Evolutionary conservation across 1,284 basidiomycete genomes (phyloP), one percentile per base, ranked within the genome.

Genomic region (Exobasidium cylindrosporum): DNA sequence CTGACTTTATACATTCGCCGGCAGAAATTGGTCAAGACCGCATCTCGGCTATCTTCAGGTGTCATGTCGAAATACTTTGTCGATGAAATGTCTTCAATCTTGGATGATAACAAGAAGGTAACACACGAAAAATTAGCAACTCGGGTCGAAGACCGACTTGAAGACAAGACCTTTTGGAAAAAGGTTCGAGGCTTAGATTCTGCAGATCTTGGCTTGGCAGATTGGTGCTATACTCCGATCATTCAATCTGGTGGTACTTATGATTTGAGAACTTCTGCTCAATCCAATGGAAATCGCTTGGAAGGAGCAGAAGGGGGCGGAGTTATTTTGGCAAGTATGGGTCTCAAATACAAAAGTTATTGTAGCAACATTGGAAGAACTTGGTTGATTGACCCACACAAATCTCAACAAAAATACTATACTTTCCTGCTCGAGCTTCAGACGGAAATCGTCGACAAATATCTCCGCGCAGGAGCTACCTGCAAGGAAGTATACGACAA

Each of bases 181-280:
- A 80, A 73, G 63, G 90, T 90, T 87, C 92, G 89, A 76, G 71
- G 67, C 26, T 63, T 74, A 46, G 71, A 75, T 45, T 65, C 62
- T 26, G 63, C 62, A 56, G 94, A 98, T 78, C 92, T 90, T 84
- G 83, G 84, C 28, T 86, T 89, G 11, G 89, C 90, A 1, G 94
- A 97, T 81, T 95, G 94, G 82, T 91, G 91, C 70, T 97, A 95
- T 80, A 87, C 90, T 3, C 94, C 95, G 2, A 94, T 97, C 79
- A 91, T 97, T 74, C 94, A 97, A 77, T 97, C 93, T 1, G 89
- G 89, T 59, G 90, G 91, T 17, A 87, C 87, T 45, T 97, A 96
- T 78, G 94, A 97, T 77, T 84, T 97, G 56, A 87, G 88, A 66
- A 88, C 89, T 26, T 91, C 88, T 1, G 92, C 91, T 0, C 88